These are phyloP conservation scores for Sphenostylis stenocarpa DNA, from an alignment of 306 rosid species.

Conservation along the genomic window DNA sequence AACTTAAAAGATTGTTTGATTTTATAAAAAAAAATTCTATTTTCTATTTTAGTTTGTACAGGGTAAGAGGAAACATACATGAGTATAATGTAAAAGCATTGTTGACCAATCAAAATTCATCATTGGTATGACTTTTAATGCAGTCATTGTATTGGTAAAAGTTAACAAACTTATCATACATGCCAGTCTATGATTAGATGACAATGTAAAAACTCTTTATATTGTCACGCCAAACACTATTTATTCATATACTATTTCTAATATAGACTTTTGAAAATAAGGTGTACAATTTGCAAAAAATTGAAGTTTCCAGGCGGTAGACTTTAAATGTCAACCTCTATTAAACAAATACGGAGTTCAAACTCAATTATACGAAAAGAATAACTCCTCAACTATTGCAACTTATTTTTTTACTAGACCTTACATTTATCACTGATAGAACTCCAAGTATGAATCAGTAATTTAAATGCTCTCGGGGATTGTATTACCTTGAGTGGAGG, in stretches of 20 bases:
- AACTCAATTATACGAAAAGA: not conserved
- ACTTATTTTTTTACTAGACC: not conserved
- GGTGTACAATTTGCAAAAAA: not conserved
- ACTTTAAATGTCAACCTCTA: not conserved
- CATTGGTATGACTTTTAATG: not conserved
- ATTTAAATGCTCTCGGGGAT: not conserved
- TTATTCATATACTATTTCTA: not conserved
- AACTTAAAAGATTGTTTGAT: not conserved
- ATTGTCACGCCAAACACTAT: not conserved
- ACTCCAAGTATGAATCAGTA: not conserved
- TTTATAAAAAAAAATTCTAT: not conserved
- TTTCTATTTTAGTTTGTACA: not conserved
- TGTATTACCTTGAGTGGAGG: slow-evolving; percentile 11
- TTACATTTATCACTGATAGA: not conserved
- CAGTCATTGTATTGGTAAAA: not conserved
- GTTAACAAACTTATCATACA: not conserved
- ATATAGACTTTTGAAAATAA: not conserved
- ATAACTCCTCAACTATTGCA: not conserved
- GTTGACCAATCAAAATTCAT: not conserved
- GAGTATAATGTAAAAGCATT: not conserved
- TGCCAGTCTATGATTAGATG: not conserved
- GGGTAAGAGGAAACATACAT: not conserved
- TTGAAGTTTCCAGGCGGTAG: not conserved
- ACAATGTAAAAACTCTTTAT: not conserved
- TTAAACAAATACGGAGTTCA: not conserved